Base-by-base conservation (phyloP, 176 grass and related monocot species). In the Ananas comosus region DNA sequence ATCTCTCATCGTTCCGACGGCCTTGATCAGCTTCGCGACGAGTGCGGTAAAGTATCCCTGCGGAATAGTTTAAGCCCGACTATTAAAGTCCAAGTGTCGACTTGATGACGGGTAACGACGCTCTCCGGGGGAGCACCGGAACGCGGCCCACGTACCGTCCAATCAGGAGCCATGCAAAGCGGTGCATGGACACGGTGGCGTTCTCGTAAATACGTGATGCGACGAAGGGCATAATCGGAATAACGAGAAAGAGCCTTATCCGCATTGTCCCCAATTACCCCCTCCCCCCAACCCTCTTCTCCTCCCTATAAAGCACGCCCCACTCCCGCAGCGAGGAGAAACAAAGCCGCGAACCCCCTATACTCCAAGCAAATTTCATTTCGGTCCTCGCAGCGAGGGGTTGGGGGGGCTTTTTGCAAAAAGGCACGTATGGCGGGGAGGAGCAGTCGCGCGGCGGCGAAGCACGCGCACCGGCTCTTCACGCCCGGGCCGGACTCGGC, bases 391-490 rank as follows among this genome's bases (percentile, higher is more conserved):
- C 52, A 27, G 51, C 52, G 71, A 27, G n/a, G 73, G 22, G 22
- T 23, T 1, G 22, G 22, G 22, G 22, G 22, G 64, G 52, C 16
- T 48, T 11, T 3, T 11, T 9, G 28, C 19, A 21, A 47, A 33
- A 17, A 56, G n/a, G 1, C 3, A 11, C 1, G 61, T 2, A 61
- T 21, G 23, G 87, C 85, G 86, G 79, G 86, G 6, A 89, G 86
- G 75, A 82, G 86, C 14, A 80, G 70, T 47, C 82, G 74, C 53
- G 79, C 82, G 51, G 59, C 76, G 23, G 51, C 81, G 74, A 86
- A 82, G 78, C 83, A 90, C 79, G 78, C 86, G 54, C 81, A 92
- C 79, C 81, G 86, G 67, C 50, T 92, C 51, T 85, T 96, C 83
- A 23, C 71, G 67, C 76, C 93, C 59, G 69, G 77, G 67, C 18